Conservation (phyloP, 345 rosid genomes). For the Raphanus sativus region DNA sequence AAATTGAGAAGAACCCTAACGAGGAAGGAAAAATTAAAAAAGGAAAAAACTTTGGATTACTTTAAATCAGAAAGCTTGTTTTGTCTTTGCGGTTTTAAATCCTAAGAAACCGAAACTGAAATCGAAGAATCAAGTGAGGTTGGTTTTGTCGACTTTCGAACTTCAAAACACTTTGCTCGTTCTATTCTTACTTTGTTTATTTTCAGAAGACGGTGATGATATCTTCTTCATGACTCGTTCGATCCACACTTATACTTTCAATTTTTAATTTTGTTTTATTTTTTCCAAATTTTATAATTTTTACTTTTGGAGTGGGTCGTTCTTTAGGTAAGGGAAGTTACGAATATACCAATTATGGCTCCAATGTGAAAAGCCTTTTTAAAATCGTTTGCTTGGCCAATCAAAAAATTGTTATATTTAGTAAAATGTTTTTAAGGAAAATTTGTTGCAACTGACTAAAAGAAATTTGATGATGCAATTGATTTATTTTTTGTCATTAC, state of each 20-base stretch:
- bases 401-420: neutral
- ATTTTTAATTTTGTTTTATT: neutral
- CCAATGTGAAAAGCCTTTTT: neutral
- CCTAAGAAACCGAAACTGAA: slow-evolving; percentile 17
- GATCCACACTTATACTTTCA: slow-evolving; percentile 16
- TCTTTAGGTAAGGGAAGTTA: slow-evolving; percentile 25
- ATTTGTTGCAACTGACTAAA: neutral
- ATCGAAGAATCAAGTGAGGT: slow-evolving; percentile 23
- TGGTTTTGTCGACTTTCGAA: slow-evolving; percentile 6
- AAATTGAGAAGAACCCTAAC: slow-evolving; percentile 37
- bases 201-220: slow-evolving; percentile 3
- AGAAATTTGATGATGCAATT: neutral
- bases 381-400: neutral
- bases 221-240: slow-evolving; percentile 33
- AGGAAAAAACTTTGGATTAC: neutral
- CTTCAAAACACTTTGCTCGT: slow-evolving; percentile 11
- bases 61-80: neutral
- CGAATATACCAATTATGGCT: neutral
- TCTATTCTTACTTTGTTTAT: slow-evolving; percentile 3
- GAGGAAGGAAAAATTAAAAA: neutral
- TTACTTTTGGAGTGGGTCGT: neutral
- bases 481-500: neutral
- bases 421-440: neutral
- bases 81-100: neutral
- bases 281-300: neutral